Base-by-base conservation (phyloP, 176 grass and related monocot species). In the Triticum monococcum region DNA sequence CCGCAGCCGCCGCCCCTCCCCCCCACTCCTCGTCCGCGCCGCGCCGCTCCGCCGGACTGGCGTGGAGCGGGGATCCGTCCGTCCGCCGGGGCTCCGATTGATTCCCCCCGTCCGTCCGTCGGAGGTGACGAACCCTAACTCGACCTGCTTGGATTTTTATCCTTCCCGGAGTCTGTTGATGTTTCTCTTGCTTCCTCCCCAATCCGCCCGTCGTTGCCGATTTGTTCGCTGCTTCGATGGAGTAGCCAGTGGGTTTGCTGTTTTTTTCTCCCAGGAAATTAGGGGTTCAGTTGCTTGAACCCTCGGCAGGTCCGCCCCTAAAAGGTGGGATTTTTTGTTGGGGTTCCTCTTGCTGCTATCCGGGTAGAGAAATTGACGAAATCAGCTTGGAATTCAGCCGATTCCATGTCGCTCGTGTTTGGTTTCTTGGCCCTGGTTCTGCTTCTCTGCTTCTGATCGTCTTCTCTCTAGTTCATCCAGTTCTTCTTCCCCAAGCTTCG, bases 201-300 rank as follows among this genome's bases (percentile, higher is more conserved):
- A 41, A 41, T 43, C 69, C 11, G 4, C 11, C n/a, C n/a, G n/a
- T 2, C 13, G 23, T 30, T 52, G 43, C 72, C 43, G 72, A 75
- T 75, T 75, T 5, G 14, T 52, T 75, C 43, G 72, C 72, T 46
- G 43, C 43, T 48, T 11, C 1, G 35, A 5, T 0, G 72, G 43
- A 75, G 72, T 9, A 52, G 68, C 9, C 35, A 37, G 16, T 54
- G 73, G 73, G 45, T 76, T 54, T 76, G 9, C 30, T 76, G 41
- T 17, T 36, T 17, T 69, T 5, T 48, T 14, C 1, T 14, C 1
- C 45, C 26, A 32, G 4, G 2, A 12, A 76, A 54, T 31, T 32
- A 5, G 73, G 45, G 72, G 43, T 31, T 76, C 73, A 5, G 73
- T 76, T 72, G 69, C 71, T 75, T 76, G 73, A 76, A 76, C 73